Conservation (phyloP, 2,329 filamentous ascomycete genomes). For the Cadophora gregata region DNA sequence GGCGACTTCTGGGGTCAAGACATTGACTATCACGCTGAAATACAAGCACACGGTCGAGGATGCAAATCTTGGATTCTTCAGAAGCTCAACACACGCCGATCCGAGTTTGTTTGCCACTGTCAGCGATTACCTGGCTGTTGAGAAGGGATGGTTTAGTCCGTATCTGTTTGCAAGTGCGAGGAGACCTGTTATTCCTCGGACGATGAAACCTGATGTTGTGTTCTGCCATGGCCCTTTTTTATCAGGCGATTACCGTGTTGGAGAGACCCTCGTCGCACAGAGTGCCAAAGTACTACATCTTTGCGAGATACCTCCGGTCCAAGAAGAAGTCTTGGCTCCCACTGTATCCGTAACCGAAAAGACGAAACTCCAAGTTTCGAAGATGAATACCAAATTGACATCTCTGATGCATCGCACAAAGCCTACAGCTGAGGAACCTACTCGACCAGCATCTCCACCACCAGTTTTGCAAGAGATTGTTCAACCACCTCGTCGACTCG, state of each 20-base stretch:
- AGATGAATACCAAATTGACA: conserved; percentile 27
- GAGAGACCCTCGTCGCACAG: conserved; percentile 28
- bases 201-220: conserved; percentile 28
- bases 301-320: conserved; percentile 16
- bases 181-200: conserved; percentile 28
- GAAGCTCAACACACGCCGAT: conserved; percentile 26
- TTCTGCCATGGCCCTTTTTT: conserved; percentile 30
- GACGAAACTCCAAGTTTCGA: conserved; percentile 22
- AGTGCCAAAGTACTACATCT: conserved; percentile 29
- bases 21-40: conserved; percentile 29
- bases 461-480: conserved; percentile 24
- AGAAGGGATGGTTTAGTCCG: conserved; percentile 28
- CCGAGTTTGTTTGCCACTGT: conserved; percentile 28
- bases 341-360: conserved; percentile 18
- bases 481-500: conserved; percentile 23
- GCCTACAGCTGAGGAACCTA: conserved; percentile 12
- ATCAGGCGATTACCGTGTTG: conserved; percentile 25
- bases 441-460: conserved; percentile 23
- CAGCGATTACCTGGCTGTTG: conserved; percentile 25
- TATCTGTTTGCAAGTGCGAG: conserved; percentile 30
- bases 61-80: conserved; percentile 28
- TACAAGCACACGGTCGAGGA: conserved; percentile 28
- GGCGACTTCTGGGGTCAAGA: conserved; percentile 24
- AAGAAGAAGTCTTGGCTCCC: conserved; percentile 11
- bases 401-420: conserved; percentile 22